Percentiles rank a stretch among this genome's conserved stretches.
Conservation (phyloP, 179 eudicot genomes). For the Drosera spatulata region DNA sequence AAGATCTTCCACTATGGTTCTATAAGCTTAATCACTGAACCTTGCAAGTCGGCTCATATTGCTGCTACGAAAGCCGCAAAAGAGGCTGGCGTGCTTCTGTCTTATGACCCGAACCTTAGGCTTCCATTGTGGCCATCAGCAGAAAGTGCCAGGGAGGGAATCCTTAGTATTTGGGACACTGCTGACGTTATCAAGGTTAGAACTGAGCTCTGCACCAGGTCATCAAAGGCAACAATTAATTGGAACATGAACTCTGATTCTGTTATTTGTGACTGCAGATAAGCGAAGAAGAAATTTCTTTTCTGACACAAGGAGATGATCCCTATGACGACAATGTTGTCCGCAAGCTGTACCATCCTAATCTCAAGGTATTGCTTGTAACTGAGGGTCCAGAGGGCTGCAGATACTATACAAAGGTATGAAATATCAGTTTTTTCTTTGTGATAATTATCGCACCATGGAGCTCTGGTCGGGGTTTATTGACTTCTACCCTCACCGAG, state of each 20-base stretch:
- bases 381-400: conserved; percentile 97
- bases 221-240: too few relatives aligned
- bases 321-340: conserved; percentile 91
- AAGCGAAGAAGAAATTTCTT: conserved; percentile 89
- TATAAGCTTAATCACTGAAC: too few relatives aligned
- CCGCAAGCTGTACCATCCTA: conserved; percentile 82
- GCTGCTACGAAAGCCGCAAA: conserved; percentile 42
- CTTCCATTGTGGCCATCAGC: conserved; percentile 95
- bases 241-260: not conserved
- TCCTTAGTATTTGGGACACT: conserved; percentile 85
- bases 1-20: too few relatives aligned
- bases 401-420: conserved; percentile 89
- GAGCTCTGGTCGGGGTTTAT: too few relatives aligned
- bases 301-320: conserved; percentile 88
- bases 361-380: conserved; percentile 89
- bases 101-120: conserved; percentile 96
- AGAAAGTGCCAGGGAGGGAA: conserved; percentile 85
- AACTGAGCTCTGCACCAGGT: not conserved
- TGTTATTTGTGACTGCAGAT: conserved; percentile 31
- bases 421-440: too few relatives aligned
- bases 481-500: too few relatives aligned
- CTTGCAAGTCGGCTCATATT: too few relatives aligned
- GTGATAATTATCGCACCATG: too few relatives aligned
- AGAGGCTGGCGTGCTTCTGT: conserved; percentile 86
- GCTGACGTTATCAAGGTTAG: conserved; percentile 93